Conservation (phyloP, 805 yeast species). For the Metschnikowia amazonensis region DNA sequence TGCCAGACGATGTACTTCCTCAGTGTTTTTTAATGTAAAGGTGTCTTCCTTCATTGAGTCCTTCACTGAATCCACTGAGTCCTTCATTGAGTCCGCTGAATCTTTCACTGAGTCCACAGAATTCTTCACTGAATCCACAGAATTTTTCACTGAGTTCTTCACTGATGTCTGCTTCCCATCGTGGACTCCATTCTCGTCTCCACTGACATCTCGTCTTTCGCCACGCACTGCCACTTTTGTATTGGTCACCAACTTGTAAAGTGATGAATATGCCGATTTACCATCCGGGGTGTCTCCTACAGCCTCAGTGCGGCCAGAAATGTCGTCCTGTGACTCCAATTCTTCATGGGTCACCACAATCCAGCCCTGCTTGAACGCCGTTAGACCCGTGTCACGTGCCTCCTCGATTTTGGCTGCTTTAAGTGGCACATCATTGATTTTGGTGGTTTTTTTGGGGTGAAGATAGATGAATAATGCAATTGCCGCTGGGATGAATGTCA, state of each 20-base stretch:
- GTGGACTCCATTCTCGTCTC: neutral
- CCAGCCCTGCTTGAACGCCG: conserved; percentile 71
- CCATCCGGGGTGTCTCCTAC: conserved; percentile 39
- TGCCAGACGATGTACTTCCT: neutral
- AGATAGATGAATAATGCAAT: conserved; percentile 37
- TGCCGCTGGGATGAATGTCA: conserved; percentile 69
- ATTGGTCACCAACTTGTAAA: conserved; percentile 53
- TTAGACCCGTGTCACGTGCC: conserved; percentile 53
- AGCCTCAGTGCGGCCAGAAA: conserved; percentile 42
- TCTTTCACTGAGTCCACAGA: no score
- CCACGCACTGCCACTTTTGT: conserved; percentile 3
- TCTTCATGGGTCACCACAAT: conserved; percentile 78
- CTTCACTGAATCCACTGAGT: no score
- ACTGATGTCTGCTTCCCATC: no score
- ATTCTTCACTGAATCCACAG: no score
- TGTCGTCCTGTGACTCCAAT: conserved; percentile 43
- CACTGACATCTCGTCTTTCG: neutral
- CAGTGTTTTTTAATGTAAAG: neutral
- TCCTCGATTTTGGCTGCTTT: conserved; percentile 68
- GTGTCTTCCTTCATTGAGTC: conserved; percentile 3
- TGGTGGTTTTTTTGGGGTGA: conserved; percentile 32
- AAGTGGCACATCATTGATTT: conserved; percentile 24
- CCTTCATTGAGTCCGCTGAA: no score
- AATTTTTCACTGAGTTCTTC: no score
- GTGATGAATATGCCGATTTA: conserved; percentile 57